Percentiles rank a stretch among this genome's conserved stretches.
Evolutionary conservation across 768 basidiomycete species (phyloP).

Genomic region (Agrocybe praecox): DNA sequence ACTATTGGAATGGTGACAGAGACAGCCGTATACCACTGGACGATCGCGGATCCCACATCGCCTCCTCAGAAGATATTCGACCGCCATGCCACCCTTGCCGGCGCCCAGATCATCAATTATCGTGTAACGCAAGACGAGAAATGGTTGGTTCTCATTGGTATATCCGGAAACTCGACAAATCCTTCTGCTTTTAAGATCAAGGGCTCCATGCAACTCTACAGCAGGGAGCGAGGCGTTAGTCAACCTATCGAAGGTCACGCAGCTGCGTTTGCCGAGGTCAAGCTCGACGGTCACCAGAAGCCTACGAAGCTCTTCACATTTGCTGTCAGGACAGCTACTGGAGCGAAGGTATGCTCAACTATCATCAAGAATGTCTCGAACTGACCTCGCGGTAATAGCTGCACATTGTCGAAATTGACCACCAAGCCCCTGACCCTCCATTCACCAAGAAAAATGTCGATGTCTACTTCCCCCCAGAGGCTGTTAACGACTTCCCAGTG

Average conservation of each 20-base stretch:
- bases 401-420: conserved; percentile 98
- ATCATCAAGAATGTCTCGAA: conserved; percentile 1
- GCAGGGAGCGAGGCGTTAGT: conserved; percentile 87
- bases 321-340: conserved; percentile 93
- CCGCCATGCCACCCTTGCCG: conserved; percentile 91
- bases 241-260: conserved; percentile 99
- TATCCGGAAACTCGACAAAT: conserved; percentile 89
- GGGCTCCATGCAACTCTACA: conserved; percentile 97
- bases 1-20: conserved; percentile 97
- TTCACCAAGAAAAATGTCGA: conserved; percentile 98
- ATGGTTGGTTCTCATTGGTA: conserved; percentile 97
- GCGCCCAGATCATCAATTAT: conserved; percentile 99
- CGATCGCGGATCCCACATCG: conserved; percentile 71
- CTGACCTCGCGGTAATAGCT: conserved; percentile 53
- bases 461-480: conserved; percentile 98
- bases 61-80: conserved; percentile 94
- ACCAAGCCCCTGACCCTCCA: conserved; percentile 86
- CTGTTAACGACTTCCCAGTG: conserved; percentile 97
- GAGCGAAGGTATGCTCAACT: conserved; percentile 81
- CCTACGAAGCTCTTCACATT: conserved; percentile 94
- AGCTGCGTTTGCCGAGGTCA: conserved; percentile 92
- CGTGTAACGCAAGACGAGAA: conserved; percentile 91
- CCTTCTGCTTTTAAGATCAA: conserved; percentile 98
- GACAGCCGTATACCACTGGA: conserved; percentile 91
- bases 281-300: conserved; percentile 84